Conservation (phyloP, 768 basidiomycete genomes). For the Exidia glandulosa region DNA sequence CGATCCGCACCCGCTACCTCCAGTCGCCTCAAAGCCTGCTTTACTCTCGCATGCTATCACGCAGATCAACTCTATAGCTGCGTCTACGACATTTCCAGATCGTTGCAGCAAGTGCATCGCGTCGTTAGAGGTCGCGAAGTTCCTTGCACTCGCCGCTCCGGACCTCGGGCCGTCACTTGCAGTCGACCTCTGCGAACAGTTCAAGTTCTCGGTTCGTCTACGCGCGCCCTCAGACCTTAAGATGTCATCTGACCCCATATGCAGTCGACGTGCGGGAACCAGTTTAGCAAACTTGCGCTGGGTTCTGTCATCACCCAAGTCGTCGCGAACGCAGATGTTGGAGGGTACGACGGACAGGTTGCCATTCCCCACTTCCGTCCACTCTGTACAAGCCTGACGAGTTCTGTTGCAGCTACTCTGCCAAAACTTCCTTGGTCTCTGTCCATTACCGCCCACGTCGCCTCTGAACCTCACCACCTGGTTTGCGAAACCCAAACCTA, state of each 20-base stretch:
- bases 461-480: constrained; percentile 54
- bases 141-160: constrained; percentile 53
- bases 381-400: neutral
- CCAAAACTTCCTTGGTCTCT: constrained; percentile 44
- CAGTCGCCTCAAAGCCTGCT: constrained; percentile 32
- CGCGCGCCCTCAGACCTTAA: constrained; percentile 2
- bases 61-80: constrained; percentile 44
- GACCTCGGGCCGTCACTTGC: constrained; percentile 46
- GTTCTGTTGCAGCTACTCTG: constrained; percentile 37
- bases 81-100: constrained; percentile 32
- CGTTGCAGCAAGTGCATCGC: constrained; percentile 51
- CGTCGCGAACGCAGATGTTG: constrained; percentile 55
- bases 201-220: constrained; percentile 31
- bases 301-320: constrained; percentile 64
- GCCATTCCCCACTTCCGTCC: neutral
- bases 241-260: neutral
- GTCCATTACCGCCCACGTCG: constrained; percentile 45
- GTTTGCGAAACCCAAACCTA: constrained; percentile 71
- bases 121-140: constrained; percentile 50
- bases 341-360: constrained; percentile 66
- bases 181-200: constrained; percentile 48
- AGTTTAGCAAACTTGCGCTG: constrained; percentile 34
- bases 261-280: constrained; percentile 31
- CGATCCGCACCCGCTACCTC: constrained; percentile 60
- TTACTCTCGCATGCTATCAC: constrained; percentile 42